phyloP scores from a whole-genome alignment of 2,329 filamentous ascomycete genomes.

The Penicillium sp. region DNA sequence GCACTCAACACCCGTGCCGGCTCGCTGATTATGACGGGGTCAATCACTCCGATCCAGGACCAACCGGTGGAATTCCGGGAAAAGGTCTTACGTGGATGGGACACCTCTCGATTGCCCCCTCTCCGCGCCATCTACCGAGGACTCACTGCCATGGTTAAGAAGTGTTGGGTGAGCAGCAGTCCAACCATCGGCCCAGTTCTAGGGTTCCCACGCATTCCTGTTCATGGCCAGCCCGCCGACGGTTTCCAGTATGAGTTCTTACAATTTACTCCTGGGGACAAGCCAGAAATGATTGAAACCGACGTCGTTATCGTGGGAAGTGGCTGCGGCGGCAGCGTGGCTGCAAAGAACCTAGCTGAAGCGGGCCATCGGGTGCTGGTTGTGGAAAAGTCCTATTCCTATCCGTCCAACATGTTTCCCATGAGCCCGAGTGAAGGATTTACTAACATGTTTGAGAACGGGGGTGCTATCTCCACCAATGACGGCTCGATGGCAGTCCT shows the following conservation, averaged over 20 bases:
- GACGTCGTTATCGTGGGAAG: conserved; percentile 86
- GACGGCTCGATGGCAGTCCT: conserved; percentile 60
- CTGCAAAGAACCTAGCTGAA: conserved; percentile 75
- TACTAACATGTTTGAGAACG: conserved; percentile 67
- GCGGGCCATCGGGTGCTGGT: conserved; percentile 74
- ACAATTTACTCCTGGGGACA: conserved; percentile 53
- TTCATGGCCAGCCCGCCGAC: conserved; percentile 52
- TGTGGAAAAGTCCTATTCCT: conserved; percentile 79
- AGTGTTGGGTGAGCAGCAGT: conserved; percentile 54
- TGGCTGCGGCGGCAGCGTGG: conserved; percentile 79
- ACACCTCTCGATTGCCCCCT: conserved; percentile 51
- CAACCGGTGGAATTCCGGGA: conserved; percentile 57
- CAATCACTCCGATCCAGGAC: conserved; percentile 52
- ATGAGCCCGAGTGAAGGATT: conserved; percentile 64
- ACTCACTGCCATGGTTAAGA: conserved; percentile 50
- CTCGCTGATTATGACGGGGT: conserved; percentile 58
- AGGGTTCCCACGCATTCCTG: conserved; percentile 54
- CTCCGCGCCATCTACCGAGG: conserved; percentile 52
- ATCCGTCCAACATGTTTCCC: conserved; percentile 67
- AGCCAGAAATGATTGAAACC: conserved; percentile 64
- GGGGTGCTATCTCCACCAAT: conserved; percentile 57
- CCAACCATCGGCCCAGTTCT: conserved; percentile 51
- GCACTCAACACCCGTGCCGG: conserved; percentile 56
- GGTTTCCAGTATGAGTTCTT: conserved; percentile 58
- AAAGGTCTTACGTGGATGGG: conserved; percentile 54